phyloP scores from a whole-genome alignment of 2,329 filamentous ascomycete genomes.

The Graphium sp. region DNA sequence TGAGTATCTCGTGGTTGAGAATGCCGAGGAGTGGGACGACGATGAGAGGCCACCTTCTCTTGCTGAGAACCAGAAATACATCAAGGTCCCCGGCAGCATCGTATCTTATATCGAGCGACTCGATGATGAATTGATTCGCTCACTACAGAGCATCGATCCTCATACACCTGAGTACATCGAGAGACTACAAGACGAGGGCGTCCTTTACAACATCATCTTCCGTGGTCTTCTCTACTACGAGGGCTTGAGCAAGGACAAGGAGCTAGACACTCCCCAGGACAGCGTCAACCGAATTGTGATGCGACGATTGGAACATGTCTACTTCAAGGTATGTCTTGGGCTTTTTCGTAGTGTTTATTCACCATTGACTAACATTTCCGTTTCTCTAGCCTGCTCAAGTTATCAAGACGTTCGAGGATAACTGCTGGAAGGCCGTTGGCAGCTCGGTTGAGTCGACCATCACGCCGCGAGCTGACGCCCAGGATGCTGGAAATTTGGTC shows the following conservation, averaged over 20 bases:
- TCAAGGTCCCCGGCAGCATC: slow-evolving; percentile 85
- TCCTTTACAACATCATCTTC: slow-evolving; percentile 84
- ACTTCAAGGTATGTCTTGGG: slow-evolving; percentile 63
- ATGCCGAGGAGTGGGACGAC: slow-evolving; percentile 96
- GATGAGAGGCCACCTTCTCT: slow-evolving; percentile 82
- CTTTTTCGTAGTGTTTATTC: background rate
- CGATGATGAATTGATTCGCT: slow-evolving; percentile 92
- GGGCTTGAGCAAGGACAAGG: slow-evolving; percentile 50
- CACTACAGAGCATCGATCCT: slow-evolving; percentile 93
- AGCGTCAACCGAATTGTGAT: slow-evolving; percentile 85
- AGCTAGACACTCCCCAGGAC: slow-evolving; percentile 65
- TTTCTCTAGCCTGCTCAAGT: slow-evolving; percentile 62
- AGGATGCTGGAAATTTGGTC: slow-evolving; percentile 61
- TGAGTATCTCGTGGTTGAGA: slow-evolving; percentile 76
- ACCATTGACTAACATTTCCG: slow-evolving; percentile 1
- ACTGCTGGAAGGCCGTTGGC: slow-evolving; percentile 73
- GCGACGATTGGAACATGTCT: slow-evolving; percentile 88
- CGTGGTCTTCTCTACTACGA: slow-evolving; percentile 82
- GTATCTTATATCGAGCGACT: slow-evolving; percentile 90
- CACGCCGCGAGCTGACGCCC: slow-evolving; percentile 52
- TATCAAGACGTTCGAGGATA: slow-evolving; percentile 84
- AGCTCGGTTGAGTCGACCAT: slow-evolving; percentile 57
- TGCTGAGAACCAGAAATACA: slow-evolving; percentile 57
- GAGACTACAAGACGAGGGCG: slow-evolving; percentile 75
- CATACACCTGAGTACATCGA: slow-evolving; percentile 99